These are phyloP conservation scores for Lactifluus piperatus DNA, from an alignment of 768 basidiomycete genomes.

Conservation along the genomic window DNA sequence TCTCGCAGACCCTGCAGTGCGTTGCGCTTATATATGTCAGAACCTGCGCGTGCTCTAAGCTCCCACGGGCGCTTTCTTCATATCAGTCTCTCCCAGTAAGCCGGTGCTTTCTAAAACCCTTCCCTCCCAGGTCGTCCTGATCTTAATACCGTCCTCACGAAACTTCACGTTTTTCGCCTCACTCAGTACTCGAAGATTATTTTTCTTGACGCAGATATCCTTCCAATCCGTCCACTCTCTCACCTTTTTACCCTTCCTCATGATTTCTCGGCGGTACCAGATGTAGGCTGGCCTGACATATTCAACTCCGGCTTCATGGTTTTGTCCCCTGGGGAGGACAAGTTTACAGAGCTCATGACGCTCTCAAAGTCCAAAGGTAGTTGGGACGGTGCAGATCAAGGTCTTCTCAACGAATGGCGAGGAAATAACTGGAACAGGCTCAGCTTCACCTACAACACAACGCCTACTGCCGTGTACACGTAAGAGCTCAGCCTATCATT, in stretches of 20 bases:
- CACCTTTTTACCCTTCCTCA: constrained; percentile 82
- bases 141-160: constrained; percentile 88
- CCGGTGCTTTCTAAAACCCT: background rate
- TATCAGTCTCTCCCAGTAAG: background rate
- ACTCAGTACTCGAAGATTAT: constrained; percentile 78
- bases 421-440: constrained; percentile 83
- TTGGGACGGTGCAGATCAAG: constrained; percentile 99
- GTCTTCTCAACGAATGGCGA: constrained; percentile 93
- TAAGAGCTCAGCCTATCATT: constrained; percentile 35
- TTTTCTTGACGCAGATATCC: constrained; percentile 88
- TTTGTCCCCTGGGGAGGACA: constrained; percentile 68
- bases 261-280: constrained; percentile 89
- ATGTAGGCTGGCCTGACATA: constrained; percentile 99
- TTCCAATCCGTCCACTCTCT: constrained; percentile 79
- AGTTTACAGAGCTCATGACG: constrained; percentile 65
- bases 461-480: constrained; percentile 95
- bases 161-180: constrained; percentile 92
- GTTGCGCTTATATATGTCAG: background rate
- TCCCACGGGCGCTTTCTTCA: background rate
- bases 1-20: background rate
- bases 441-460: constrained; percentile 97
- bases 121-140: constrained; percentile 74
- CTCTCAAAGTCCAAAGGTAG: constrained; percentile 73
- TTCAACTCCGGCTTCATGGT: constrained; percentile 98
- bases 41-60: background rate